phyloP scores from a whole-genome alignment of 148 eudicot genomes.

The Silene conica region DNA sequence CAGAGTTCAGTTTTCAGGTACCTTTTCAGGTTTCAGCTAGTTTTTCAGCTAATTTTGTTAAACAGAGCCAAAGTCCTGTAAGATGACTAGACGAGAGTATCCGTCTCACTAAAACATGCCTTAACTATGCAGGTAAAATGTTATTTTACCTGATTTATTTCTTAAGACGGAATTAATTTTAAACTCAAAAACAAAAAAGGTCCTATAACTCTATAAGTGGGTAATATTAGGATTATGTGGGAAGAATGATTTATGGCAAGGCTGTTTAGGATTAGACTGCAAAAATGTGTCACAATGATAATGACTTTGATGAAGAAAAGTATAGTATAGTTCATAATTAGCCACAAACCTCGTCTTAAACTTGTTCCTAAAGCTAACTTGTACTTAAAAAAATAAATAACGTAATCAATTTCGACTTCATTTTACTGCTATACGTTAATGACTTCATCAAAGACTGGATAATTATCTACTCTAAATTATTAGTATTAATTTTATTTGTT shows the following conservation, averaged over 20 bases:
- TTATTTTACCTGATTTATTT: too few relatives aligned
- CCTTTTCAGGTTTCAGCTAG: too few relatives aligned
- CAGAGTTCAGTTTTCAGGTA: too few relatives aligned
- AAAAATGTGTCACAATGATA: constrained; percentile 13
- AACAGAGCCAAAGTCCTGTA: too few relatives aligned
- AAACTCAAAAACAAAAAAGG: background rate
- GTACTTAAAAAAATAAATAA: background rate
- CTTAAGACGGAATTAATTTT: background rate
- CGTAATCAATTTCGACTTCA: constrained; percentile 29
- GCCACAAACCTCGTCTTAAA: constrained; percentile 16
- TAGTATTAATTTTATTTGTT: constrained; percentile 23
- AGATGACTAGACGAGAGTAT: too few relatives aligned
- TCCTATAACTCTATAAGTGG: background rate
- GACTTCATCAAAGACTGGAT: constrained; percentile 23
- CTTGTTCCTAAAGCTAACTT: constrained; percentile 29
- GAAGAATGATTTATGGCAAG: background rate
- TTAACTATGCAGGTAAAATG: too few relatives aligned
- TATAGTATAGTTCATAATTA: background rate
- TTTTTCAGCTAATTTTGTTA: too few relatives aligned
- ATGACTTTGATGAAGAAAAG: constrained; percentile 20
- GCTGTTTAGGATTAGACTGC: background rate
- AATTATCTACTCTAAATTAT: constrained; percentile 28
- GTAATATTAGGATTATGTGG: background rate
- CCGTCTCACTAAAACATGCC: too few relatives aligned
- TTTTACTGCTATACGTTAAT: constrained; percentile 17